These are phyloP conservation scores for Aspergillus tamarii DNA, from an alignment of 2,329 filamentous ascomycete genomes.

Conservation along the genomic window DNA sequence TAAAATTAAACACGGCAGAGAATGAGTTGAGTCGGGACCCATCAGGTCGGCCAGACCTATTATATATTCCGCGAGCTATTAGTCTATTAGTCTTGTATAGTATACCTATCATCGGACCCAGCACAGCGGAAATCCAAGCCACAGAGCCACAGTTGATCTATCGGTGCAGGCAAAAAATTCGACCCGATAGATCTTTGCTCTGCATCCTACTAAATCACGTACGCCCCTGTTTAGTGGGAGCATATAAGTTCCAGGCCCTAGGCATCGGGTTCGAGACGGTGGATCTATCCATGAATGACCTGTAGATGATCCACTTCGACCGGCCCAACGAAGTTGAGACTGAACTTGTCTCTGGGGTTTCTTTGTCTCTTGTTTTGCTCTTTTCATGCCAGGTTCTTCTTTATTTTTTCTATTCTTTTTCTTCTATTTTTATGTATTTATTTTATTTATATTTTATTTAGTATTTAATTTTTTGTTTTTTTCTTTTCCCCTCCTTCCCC, in stretches of 20 bases:
- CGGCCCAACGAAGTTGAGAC: background rate
- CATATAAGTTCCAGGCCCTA: background rate
- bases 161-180: background rate
- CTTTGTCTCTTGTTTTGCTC: background rate
- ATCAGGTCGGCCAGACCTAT: background rate
- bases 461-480: no score
- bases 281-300: constrained; percentile 1
- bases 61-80: background rate
- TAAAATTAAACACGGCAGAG: background rate
- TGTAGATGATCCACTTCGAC: constrained; percentile 2
- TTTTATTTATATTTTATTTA: no score
- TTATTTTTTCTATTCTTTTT: background rate
- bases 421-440: no score
- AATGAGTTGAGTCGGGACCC: background rate
- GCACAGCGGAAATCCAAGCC: background rate
- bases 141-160: constrained; percentile 5
- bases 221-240: background rate
- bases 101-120: constrained; percentile 5
- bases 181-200: background rate
- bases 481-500: no score
- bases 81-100: background rate
- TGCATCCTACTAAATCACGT: background rate
- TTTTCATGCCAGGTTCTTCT: no score
- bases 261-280: background rate
- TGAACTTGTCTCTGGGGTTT: background rate